phyloP scores from a whole-genome alignment of 2,329 filamentous ascomycete species.

The Mycosphaerelloides madeirae region DNA sequence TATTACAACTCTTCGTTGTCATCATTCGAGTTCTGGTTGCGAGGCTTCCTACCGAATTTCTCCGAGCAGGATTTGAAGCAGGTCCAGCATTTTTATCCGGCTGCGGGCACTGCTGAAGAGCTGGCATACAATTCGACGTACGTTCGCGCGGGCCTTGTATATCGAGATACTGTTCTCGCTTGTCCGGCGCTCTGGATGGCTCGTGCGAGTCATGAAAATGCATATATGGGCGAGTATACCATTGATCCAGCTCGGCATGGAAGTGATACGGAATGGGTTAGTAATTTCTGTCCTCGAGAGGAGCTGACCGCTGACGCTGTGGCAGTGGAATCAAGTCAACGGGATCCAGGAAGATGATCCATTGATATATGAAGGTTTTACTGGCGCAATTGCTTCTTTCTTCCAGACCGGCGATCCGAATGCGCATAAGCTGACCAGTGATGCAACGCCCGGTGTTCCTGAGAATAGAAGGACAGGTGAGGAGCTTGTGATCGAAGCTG shows the following conservation, averaged over 20 bases:
- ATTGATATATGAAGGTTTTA: constrained; percentile 53
- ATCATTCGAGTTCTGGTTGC: constrained; percentile 52
- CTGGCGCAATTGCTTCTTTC: constrained; percentile 58
- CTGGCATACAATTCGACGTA: constrained; percentile 50
- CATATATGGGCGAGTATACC: constrained; percentile 57
- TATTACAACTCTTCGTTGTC: constrained; percentile 47
- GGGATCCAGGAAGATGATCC: constrained; percentile 49
- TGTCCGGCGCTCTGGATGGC: constrained; percentile 58
- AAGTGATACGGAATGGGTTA: constrained; percentile 50
- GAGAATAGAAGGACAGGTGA: constrained; percentile 34
- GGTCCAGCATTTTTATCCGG: constrained; percentile 47
- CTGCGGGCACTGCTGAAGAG: constrained; percentile 44
- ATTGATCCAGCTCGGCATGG: constrained; percentile 57
- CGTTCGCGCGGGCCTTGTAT: constrained; percentile 53
- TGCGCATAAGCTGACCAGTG: constrained; percentile 50
- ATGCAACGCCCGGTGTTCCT: constrained; percentile 44
- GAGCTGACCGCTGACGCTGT: constrained; percentile 33
- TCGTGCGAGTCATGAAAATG: constrained; percentile 34
- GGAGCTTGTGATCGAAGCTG: constrained; percentile 50
- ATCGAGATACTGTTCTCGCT: constrained; percentile 54
- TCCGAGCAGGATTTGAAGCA: constrained; percentile 35
- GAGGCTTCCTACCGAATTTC: constrained; percentile 51
- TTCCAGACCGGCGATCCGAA: constrained; percentile 58
- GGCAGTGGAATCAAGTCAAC: constrained; percentile 53
- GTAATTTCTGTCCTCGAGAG: not conserved